These are phyloP conservation scores for Melanopsichium pennsylvanicum DNA, from an alignment of 1,284 basidiomycete species.

Conservation along the genomic window DNA sequence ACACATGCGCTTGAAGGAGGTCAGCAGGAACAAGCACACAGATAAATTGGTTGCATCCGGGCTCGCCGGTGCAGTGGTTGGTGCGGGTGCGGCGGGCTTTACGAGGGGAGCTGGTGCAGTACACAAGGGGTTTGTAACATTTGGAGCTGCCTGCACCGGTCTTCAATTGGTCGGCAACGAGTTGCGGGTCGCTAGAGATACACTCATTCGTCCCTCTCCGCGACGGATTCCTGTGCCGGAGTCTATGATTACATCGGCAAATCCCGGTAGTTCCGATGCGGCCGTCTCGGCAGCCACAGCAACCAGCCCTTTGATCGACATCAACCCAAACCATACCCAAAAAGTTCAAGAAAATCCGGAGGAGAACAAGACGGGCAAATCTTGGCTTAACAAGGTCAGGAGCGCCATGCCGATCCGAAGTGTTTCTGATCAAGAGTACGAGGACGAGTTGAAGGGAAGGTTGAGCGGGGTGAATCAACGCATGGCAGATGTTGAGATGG, in stretches of 20 bases:
- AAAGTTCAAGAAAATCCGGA: not conserved
- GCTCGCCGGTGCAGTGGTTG: conserved; percentile 33
- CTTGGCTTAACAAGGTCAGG: conserved; percentile 25
- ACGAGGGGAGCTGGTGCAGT: conserved; percentile 12
- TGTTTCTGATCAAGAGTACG: conserved; percentile 50
- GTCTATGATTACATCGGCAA: not conserved
- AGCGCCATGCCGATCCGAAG: conserved; percentile 34
- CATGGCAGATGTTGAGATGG: conserved; percentile 31
- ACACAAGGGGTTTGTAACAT: conserved; percentile 29
- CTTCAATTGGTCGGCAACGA: conserved; percentile 44
- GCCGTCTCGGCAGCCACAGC: conserved; percentile 8
- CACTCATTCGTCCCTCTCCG: conserved; percentile 13
- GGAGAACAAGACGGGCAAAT: not conserved
- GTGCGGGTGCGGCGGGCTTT: conserved; percentile 27
- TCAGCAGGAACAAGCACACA: conserved; percentile 23
- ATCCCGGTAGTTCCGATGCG: not conserved
- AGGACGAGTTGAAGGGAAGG: conserved; percentile 30
- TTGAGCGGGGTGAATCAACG: conserved; percentile 31
- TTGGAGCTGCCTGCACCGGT: conserved; percentile 29
- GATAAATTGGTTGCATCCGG: conserved; percentile 31
- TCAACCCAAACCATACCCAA: not conserved
- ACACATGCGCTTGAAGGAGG: conserved; percentile 19
- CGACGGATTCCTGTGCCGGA: not conserved
- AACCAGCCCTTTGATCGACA: conserved; percentile 3
- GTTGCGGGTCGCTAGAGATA: conserved; percentile 20